phyloP scores from a whole-genome alignment of 352 stramenopile genomes.

The Pythium monospermum region DNA sequence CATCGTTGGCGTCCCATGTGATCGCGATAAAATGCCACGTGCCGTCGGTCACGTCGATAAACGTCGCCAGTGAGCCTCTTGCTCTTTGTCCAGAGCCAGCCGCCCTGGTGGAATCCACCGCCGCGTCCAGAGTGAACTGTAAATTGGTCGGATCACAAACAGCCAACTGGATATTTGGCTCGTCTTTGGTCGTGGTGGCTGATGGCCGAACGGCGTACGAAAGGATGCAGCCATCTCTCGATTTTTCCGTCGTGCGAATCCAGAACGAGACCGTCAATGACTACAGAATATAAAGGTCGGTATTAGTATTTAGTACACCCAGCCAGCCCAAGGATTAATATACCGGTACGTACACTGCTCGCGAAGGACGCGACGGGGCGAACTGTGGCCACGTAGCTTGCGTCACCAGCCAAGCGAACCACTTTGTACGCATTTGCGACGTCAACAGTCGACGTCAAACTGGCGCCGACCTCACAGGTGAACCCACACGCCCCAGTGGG shows the following conservation, averaged over 20 bases:
- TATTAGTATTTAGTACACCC: too few species aligned
- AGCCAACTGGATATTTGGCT: slow-evolving; percentile 31
- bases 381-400: slow-evolving; percentile 39
- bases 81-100: too few species aligned
- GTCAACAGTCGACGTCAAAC: slow-evolving; percentile 16
- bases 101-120: neutral
- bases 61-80: slow-evolving; percentile 34
- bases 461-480: slow-evolving; percentile 42
- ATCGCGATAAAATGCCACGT: slow-evolving; percentile 68
- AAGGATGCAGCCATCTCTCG: slow-evolving; percentile 31
- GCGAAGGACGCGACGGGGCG: slow-evolving; percentile 34
- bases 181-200: neutral
- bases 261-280: slow-evolving; percentile 55
- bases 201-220: slow-evolving; percentile 31
- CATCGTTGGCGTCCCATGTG: slow-evolving; percentile 50
- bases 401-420: slow-evolving; percentile 25
- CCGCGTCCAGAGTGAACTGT: slow-evolving; percentile 41
- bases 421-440: slow-evolving; percentile 26
- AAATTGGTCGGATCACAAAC: slow-evolving; percentile 62
- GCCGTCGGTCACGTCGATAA: slow-evolving; percentile 58
- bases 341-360: slow-evolving; percentile 24
- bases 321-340: too few species aligned
- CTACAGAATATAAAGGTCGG: too few species aligned
- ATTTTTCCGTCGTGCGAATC: slow-evolving; percentile 41
- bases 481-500: slow-evolving; percentile 48